A percentile compares a stretch with the other conserved stretches of the same genome.
phyloP scores from a whole-genome alignment of 306 rosid genomes.

The Argentina anserina region DNA sequence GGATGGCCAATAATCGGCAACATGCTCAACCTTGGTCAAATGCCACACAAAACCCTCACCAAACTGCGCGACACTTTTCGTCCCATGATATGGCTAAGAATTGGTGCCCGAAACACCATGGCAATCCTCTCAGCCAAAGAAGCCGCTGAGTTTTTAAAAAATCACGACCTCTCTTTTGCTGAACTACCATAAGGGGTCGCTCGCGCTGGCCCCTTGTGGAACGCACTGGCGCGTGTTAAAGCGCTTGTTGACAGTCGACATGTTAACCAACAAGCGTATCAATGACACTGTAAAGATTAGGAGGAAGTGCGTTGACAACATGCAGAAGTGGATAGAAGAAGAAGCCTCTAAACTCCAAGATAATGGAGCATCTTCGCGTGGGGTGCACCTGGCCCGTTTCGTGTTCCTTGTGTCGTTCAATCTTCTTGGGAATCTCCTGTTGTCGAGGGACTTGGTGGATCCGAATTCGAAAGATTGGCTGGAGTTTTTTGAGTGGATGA shows the following conservation, averaged over 20 bases:
- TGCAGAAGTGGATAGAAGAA: constrained; percentile 35
- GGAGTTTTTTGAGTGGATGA: constrained; percentile 35
- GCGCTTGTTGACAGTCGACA: constrained; percentile 42
- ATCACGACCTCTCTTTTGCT: constrained; percentile 41
- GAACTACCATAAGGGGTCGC: constrained; percentile 42
- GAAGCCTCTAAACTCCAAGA: constrained; percentile 9
- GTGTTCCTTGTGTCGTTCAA: constrained; percentile 43
- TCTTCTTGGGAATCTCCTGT: constrained; percentile 40
- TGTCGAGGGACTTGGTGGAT: constrained; percentile 39
- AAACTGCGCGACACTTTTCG: constrained; percentile 28
- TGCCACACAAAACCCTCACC: constrained; percentile 43
- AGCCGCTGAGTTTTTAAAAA: constrained; percentile 40
- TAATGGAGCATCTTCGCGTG: not conserved
- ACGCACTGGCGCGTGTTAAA: constrained; percentile 47
- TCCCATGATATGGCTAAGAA: constrained; percentile 40
- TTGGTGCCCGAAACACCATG: constrained; percentile 47
- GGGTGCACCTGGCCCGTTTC: constrained; percentile 40
- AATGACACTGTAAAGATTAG: constrained; percentile 29
- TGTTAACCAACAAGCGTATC: constrained; percentile 42
- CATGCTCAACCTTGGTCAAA: constrained; percentile 50
- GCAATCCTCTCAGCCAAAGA: constrained; percentile 37
- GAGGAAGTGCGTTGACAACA: constrained; percentile 31
- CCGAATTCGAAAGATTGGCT: constrained; percentile 27
- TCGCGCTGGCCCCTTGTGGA: constrained; percentile 48
- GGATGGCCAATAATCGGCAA: constrained; percentile 61